These are phyloP conservation scores for Pythium volutum DNA, from an alignment of 352 stramenopile species.

Conservation along the genomic window DNA sequence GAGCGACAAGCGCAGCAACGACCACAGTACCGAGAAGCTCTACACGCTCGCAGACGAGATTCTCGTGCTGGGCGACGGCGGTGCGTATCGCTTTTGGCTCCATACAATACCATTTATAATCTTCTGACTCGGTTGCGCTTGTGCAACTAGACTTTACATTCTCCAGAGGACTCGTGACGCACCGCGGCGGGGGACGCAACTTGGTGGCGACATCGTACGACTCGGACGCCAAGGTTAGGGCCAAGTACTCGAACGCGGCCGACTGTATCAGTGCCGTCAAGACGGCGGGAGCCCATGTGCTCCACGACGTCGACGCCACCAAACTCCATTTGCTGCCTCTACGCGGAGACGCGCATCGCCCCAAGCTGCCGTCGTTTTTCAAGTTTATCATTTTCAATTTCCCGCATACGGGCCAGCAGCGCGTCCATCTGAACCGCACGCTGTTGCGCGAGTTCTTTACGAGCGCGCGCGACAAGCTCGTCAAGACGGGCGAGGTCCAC, in stretches of 20 bases:
- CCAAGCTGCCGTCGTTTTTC: conserved; percentile 51
- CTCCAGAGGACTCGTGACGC: conserved; percentile 58
- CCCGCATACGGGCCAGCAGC: conserved; percentile 83
- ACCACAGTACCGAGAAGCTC: conserved; percentile 25
- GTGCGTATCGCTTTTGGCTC: conserved; percentile 19
- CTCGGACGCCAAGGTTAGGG: conserved; percentile 52
- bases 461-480: conserved; percentile 63
- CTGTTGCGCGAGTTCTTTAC: conserved; percentile 84
- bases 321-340: conserved; percentile 56
- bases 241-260: conserved; percentile 76
- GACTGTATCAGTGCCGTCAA: conserved; percentile 63
- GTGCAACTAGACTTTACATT: conserved; percentile 74
- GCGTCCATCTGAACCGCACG: conserved; percentile 84
- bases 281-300: conserved; percentile 33
- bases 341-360: conserved; percentile 2
- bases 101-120: conserved; percentile 43
- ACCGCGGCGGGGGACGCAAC: conserved; percentile 51
- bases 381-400: conserved; percentile 90
- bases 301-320: conserved; percentile 83
- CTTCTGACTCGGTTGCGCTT: neutral
- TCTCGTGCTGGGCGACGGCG: conserved; percentile 76
- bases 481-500: conserved; percentile 62
- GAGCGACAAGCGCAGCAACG: conserved; percentile 2
- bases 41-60: conserved; percentile 58
- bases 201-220: conserved; percentile 81